phyloP scores from a whole-genome alignment of 2,329 filamentous ascomycete genomes.

The Huntiella abstrusa region DNA sequence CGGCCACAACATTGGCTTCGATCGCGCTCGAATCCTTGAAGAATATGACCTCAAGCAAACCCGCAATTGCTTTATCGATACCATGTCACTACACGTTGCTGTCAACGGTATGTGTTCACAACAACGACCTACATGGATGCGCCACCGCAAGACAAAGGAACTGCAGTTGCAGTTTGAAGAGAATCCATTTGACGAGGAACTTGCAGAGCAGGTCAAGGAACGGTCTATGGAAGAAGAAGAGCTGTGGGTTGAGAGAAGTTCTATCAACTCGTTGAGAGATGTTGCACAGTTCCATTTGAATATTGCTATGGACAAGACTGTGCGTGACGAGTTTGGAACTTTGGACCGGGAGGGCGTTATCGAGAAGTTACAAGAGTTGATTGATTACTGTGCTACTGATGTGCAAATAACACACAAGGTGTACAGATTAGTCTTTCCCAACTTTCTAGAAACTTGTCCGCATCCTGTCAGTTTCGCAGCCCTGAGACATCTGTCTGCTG shows the following conservation, averaged over 20 bases:
- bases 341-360: slow-evolving; percentile 53
- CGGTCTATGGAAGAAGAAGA: slow-evolving; percentile 69
- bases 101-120: slow-evolving; percentile 98
- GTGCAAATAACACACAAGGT: slow-evolving; percentile 83
- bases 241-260: slow-evolving; percentile 85
- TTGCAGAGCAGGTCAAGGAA: slow-evolving; percentile 51
- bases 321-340: slow-evolving; percentile 71
- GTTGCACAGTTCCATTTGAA: slow-evolving; percentile 94
- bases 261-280: slow-evolving; percentile 83
- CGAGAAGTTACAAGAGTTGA: slow-evolving; percentile 56
- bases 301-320: slow-evolving; percentile 75
- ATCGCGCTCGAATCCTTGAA: slow-evolving; percentile 70
- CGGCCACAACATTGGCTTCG: slow-evolving; percentile 91
- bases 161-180: slow-evolving; percentile 59
- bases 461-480: slow-evolving; percentile 96
- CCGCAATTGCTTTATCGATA: slow-evolving; percentile 76
- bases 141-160: slow-evolving; percentile 79
- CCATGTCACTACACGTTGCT: slow-evolving; percentile 94
- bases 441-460: slow-evolving; percentile 75
- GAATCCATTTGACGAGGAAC: slow-evolving; percentile 49
- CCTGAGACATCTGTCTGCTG: slow-evolving; percentile 75
- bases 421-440: slow-evolving; percentile 84
- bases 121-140: slow-evolving; percentile 94
- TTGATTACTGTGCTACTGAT: slow-evolving; percentile 91
- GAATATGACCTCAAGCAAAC: slow-evolving; percentile 76